phyloP scores from a whole-genome alignment of 352 stramenopile species.

The Phytophthora citrophthora region DNA sequence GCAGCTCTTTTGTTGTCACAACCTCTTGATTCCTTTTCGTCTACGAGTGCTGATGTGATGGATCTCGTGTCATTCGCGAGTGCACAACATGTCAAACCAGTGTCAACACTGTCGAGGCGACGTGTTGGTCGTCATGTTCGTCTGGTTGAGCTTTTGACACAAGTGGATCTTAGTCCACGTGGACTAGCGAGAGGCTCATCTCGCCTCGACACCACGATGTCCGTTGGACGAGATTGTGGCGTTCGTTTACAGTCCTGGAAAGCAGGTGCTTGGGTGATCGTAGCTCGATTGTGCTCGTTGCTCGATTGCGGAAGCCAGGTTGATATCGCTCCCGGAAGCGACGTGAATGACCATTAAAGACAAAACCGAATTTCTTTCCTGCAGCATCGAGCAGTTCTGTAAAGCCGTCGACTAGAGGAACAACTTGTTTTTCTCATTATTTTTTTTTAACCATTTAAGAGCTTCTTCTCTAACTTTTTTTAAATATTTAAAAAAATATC shows the following conservation, averaged over 20 bases:
- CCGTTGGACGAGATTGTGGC: background rate
- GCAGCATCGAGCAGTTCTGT: too few relatives aligned
- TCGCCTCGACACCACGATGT: slow-evolving; percentile 15
- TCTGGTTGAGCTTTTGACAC: slow-evolving; percentile 17
- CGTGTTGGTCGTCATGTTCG: slow-evolving; percentile 23
- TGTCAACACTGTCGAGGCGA: background rate
- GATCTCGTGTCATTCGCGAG: background rate
- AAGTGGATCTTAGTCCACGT: slow-evolving; percentile 13
- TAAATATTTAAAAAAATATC: too few relatives aligned
- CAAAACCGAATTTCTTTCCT: too few relatives aligned
- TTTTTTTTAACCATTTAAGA: too few relatives aligned
- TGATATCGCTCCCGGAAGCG: background rate
- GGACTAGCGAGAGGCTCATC: slow-evolving; percentile 23
- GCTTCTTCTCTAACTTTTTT: too few relatives aligned
- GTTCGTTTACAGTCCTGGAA: slow-evolving; percentile 11
- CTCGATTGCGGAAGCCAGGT: background rate
- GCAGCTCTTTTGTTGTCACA: slow-evolving; percentile 1
- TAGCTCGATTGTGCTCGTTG: background rate
- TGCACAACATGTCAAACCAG: slow-evolving; percentile 10
- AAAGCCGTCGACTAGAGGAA: too few relatives aligned
- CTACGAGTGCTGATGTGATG: too few relatives aligned
- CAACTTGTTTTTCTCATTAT: too few relatives aligned
- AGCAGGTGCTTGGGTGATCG: slow-evolving; percentile 16
- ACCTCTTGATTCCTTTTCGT: background rate
- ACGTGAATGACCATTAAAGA: too few relatives aligned